These are phyloP conservation scores for Aspergillus nanangensis DNA, from an alignment of 495 filamentous ascomycete species.

Conservation along the genomic window DNA sequence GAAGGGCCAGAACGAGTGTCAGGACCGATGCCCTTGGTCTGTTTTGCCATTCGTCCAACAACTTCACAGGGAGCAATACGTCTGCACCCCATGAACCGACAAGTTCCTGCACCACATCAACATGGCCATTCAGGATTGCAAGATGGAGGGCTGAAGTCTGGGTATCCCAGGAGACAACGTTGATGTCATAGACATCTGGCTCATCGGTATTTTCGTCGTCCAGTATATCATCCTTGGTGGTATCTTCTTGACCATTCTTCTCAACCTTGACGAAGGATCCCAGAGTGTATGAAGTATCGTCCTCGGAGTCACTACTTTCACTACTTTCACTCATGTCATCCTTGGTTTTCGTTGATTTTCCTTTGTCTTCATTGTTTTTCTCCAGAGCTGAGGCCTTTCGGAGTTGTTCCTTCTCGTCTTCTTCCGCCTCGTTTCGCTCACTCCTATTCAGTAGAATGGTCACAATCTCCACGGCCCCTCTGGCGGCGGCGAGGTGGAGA, in stretches of 20 bases:
- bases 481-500: slow-evolving; percentile 68
- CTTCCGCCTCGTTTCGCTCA: slow-evolving; percentile 62
- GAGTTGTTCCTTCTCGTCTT: slow-evolving; percentile 50
- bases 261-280: slow-evolving; percentile 67
- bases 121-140: slow-evolving; percentile 68
- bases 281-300: slow-evolving; percentile 36
- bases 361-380: slow-evolving; percentile 35
- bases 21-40: slow-evolving; percentile 53
- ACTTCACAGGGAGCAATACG: slow-evolving; percentile 64
- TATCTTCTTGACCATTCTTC: slow-evolving; percentile 16
- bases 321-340: slow-evolving; percentile 31
- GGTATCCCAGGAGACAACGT: slow-evolving; percentile 71
- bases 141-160: slow-evolving; percentile 67
- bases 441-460: slow-evolving; percentile 66
- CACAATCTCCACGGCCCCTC: slow-evolving; percentile 64
- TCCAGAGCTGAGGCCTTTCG: slow-evolving; percentile 36
- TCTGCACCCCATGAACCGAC: slow-evolving; percentile 73
- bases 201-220: slow-evolving; percentile 57
- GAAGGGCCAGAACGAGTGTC: slow-evolving; percentile 57
- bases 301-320: slow-evolving; percentile 37
- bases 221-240: slow-evolving; percentile 24
- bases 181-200: slow-evolving; percentile 74
- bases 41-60: slow-evolving; percentile 38
- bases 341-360: slow-evolving; percentile 20
- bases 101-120: slow-evolving; percentile 60